Base-by-base conservation (phyloP, 2,329 filamentous ascomycete genomes). In the Exophiala aquamarina region DNA sequence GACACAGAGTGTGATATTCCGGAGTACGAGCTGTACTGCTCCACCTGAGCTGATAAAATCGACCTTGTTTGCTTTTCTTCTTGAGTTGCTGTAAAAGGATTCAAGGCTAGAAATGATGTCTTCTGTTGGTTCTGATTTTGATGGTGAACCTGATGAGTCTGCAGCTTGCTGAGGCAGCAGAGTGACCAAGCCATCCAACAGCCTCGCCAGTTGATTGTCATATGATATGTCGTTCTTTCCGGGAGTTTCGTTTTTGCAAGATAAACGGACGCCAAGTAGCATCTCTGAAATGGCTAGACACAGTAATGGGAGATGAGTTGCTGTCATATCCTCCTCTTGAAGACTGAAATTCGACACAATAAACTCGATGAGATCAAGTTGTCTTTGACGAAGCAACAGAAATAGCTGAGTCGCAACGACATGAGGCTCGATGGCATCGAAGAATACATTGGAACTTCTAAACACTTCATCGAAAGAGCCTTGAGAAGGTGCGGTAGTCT, bases 361-460 rank as follows among this genome's bases (percentile, higher is more conserved):
- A 66, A 97, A 98, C 52, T 79, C 81, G 44, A 91, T 83, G 33
- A 96, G 74, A 15, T 81, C 78, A 44, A 96, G 72, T 52, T 86
- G 84, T 18, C 36, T 76, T 1, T 76, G 75, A 19, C 69, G 46
- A 37, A 71, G 65, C 14, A 72, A 70, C 23, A 72, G 68, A 49
- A 93, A 72, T 33, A 93, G 76, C 63, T 95, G 89, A 38, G 86
- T 84, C 74, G 94, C 98, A 37, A 98, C 95, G 15, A 97, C 74
- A 6, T 87, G 86, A 60, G 91, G 95, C 68, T 98, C 93, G 31
- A 97, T 92, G 4, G 92, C 92, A 63, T 98, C 93, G 58, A 98
- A 98, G 69, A 98, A 98, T 32, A 93, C 86, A 63, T 87, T 95
- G 4, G 92, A 93, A 63, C 92, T 97, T 57, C 89, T 83, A 57